A percentile compares a stretch with the other conserved stretches of the same genome.
Evolutionary conservation across 305 asterid species (phyloP).

Genomic region (Fraxinus greggii): DNA sequence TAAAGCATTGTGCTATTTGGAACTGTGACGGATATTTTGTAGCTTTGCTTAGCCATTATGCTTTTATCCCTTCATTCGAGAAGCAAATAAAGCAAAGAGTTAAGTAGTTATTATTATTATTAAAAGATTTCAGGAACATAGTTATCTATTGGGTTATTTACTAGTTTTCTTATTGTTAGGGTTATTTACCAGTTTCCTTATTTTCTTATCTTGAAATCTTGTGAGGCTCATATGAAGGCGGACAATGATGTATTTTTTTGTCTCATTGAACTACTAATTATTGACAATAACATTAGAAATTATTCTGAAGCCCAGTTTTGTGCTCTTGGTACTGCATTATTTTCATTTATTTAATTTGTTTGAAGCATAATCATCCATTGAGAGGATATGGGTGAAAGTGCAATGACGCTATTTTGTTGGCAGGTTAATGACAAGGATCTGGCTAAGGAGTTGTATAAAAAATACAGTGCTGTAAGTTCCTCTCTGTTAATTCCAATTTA

Average conservation of each 20-base stretch:
- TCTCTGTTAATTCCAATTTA: neutral
- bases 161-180: neutral
- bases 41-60: neutral
- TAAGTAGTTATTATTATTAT: neutral
- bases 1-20: neutral
- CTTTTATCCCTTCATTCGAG: neutral
- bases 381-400: constrained; percentile 8
- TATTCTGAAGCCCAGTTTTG: constrained; percentile 1
- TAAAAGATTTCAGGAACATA: neutral
- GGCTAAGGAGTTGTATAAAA: constrained; percentile 89
- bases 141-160: neutral
- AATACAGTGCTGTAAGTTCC: constrained; percentile 81
- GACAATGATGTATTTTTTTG: neutral
- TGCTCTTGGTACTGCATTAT: constrained; percentile 4
- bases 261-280: neutral
- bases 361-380: constrained; percentile 12
- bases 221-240: neutral
- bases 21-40: neutral
- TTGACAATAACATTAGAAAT: neutral
- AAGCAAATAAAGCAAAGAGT: neutral
- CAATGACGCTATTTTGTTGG: constrained; percentile 31
- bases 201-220: neutral
- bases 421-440: constrained; percentile 86
- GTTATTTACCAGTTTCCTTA: neutral
- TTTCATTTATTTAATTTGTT: constrained; percentile 11